These are phyloP conservation scores for Talaromyces piceae DNA, from an alignment of 2,329 filamentous ascomycete genomes.

Conservation along the genomic window DNA sequence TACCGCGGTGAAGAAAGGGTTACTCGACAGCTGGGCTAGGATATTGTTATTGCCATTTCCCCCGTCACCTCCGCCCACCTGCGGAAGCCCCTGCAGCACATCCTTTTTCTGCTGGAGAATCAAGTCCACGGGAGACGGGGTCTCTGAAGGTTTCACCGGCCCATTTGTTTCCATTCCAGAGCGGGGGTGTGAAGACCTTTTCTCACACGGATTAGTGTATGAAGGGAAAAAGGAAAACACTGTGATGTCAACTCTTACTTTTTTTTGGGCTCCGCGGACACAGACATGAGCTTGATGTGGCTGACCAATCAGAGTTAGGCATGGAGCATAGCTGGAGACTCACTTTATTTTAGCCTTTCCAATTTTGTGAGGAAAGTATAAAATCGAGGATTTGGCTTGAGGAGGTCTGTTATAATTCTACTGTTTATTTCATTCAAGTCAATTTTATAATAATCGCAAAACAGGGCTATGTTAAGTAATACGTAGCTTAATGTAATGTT, in stretches of 20 bases:
- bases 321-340: neutral
- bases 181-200: constrained; percentile 2
- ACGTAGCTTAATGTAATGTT: too few species aligned
- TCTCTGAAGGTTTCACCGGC: constrained; percentile 20
- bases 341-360: neutral
- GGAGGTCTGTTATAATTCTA: neutral
- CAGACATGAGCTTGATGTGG: neutral
- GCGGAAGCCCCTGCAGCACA: constrained; percentile 20
- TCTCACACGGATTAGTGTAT: neutral
- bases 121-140: constrained; percentile 27
- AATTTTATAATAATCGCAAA: too few species aligned
- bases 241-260: neutral
- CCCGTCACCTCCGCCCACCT: constrained; percentile 27
- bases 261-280: neutral
- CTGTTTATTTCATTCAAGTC: too few species aligned
- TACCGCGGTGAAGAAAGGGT: constrained; percentile 46
- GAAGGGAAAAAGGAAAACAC: neutral
- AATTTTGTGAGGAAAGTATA: neutral
- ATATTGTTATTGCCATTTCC: constrained; percentile 34
- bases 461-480: too few species aligned
- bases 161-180: constrained; percentile 34
- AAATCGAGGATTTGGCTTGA: neutral
- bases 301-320: neutral
- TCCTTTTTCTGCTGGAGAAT: constrained; percentile 30
- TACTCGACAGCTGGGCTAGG: constrained; percentile 38